Conservation (phyloP, 2,329 filamentous ascomycete species). For the Teratosphaeria viscida region DNA sequence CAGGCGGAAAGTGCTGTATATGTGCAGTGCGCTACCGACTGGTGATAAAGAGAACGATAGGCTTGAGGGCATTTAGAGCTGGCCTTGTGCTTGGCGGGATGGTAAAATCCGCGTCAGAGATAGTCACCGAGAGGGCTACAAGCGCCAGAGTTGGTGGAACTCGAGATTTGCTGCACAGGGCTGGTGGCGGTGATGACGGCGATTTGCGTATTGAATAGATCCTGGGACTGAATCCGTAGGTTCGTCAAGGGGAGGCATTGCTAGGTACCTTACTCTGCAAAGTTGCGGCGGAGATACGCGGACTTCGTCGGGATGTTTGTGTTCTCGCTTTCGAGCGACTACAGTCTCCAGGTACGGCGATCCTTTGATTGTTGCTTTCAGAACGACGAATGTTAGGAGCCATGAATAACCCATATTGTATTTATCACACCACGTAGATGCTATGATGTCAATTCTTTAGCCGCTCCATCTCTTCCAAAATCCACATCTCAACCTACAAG, state of each 20-base stretch:
- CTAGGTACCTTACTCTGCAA: not conserved
- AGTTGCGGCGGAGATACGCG: not conserved
- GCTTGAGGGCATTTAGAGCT: not conserved
- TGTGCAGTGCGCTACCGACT: not conserved
- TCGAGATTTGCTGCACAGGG: not conserved
- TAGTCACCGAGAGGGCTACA: too few species aligned
- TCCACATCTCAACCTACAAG: not conserved
- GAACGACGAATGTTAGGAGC: not conserved
- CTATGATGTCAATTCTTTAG: not conserved
- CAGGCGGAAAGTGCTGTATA: not conserved
- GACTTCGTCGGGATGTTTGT: not conserved
- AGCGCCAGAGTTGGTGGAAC: not conserved
- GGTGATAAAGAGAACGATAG: not conserved
- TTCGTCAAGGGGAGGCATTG: not conserved
- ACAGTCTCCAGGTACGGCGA: not conserved
- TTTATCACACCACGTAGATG: not conserved
- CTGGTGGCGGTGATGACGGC: not conserved
- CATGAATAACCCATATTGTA: not conserved
- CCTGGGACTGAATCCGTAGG: not conserved
- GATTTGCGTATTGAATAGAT: not conserved
- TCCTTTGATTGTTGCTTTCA: not conserved
- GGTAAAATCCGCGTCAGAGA: not conserved
- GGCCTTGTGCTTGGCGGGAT: too few species aligned
- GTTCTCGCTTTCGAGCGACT: not conserved
- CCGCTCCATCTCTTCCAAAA: not conserved